Conservation (phyloP, 2,329 filamentous ascomycete genomes). For the Aspergillus luchuensis region DNA sequence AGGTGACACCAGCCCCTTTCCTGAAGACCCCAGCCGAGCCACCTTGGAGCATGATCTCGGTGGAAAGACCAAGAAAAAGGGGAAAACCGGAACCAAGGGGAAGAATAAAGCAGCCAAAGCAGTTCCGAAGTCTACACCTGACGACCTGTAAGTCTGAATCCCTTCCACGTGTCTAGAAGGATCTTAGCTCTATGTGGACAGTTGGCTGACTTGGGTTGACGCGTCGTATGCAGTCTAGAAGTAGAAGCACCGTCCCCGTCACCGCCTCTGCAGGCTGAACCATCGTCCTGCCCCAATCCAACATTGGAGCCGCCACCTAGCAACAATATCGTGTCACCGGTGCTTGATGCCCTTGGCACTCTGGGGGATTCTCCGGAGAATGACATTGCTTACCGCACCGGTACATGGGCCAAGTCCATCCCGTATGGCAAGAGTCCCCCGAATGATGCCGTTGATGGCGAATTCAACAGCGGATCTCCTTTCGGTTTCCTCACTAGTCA, state of each 20-base stretch:
- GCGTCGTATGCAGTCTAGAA: conserved; percentile 26
- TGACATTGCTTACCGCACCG: conserved; percentile 41
- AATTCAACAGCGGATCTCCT: conserved; percentile 41
- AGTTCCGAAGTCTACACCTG: conserved; percentile 33
- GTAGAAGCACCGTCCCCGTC: conserved; percentile 13
- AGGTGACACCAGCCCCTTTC: conserved; percentile 33
- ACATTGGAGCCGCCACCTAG: conserved; percentile 26
- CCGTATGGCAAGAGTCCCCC: conserved; percentile 50
- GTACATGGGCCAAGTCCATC: conserved; percentile 49
- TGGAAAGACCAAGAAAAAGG: conserved; percentile 45
- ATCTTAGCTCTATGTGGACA: too few species aligned
- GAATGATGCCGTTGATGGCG: conserved; percentile 38
- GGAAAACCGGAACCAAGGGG: conserved; percentile 38
- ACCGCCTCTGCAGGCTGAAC: conserved; percentile 31
- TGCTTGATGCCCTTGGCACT: conserved; percentile 42
- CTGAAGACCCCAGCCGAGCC: conserved; percentile 29
- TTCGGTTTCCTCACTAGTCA: conserved; percentile 42
- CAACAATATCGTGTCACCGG: conserved; percentile 38
- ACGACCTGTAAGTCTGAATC: conserved; percentile 39
- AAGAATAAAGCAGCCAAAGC: conserved; percentile 40
- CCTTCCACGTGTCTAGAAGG: conserved; percentile 9
- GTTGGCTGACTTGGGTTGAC: conserved; percentile 8
- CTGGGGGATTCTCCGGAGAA: conserved; percentile 34
- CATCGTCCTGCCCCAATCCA: conserved; percentile 35
- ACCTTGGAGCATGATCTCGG: conserved; percentile 36